Base-by-base conservation (phyloP, 148 eudicot genomes). In the Polygonum maritimum region DNA sequence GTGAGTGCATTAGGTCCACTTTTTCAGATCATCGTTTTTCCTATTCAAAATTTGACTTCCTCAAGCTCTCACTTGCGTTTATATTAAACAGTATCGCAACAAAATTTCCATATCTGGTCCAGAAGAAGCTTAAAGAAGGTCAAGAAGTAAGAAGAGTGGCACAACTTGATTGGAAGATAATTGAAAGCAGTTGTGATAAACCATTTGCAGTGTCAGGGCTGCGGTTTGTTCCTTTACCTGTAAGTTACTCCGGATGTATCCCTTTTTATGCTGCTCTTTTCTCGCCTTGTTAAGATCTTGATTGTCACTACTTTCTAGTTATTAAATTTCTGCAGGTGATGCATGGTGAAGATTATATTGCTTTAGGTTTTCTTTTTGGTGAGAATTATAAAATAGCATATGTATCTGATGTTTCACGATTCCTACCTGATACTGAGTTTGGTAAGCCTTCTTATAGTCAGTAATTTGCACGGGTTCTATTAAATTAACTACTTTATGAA, bases 341-440 rank as follows among this genome's bases (percentile, higher is more conserved):
- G 97, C 98, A 94, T 74, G 98, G 98, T 51, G 98, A 94, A 87
- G 98, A 94, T 77, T 94, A 94, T 85, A 83, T 94, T 76, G 83
- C 86, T 80, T 83, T 94, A 62, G 98, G 98, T 35, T 94, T 90
- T 81, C 91, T 78, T 70, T 94, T 94, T 79, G 98, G 98, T 55
- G 83, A 86, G 82, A 89, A 80, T 48, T 83, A 69, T 78, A 89
- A 77, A 85, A 89, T 94, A 78, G 97, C 94, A 78, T 94, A 94
- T 76, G 78, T 94, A 81, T 94, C 97, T 79, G 98, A 94, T 79
- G 81, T 92, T 76, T 92, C 98, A 75, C 91, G 98, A 71, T 83
- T 94, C 80, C 86, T 88, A 60, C 90, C 87, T 40, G 49, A 85
- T 74, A 89, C 97, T 7, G 95, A 91, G 76, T 62, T 75, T 70